These are phyloP conservation scores for Cercis canadensis DNA, from an alignment of 306 rosid genomes.

Conservation along the genomic window DNA sequence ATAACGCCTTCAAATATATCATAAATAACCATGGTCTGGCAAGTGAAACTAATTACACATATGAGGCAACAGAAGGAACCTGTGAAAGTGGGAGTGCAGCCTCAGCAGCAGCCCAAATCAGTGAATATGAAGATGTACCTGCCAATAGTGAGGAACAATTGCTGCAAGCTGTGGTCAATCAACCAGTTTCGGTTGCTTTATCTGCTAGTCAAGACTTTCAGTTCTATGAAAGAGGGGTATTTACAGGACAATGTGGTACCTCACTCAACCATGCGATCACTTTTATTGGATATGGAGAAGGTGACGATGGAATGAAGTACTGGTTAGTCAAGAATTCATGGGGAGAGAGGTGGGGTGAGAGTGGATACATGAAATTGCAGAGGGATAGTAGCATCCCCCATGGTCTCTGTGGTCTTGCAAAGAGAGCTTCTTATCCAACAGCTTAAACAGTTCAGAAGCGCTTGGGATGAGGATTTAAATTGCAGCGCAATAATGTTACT, in stretches of 20 bases:
- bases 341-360: conserved; percentile 29
- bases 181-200: conserved; percentile 21
- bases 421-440: too few relatives aligned
- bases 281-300: conserved; percentile 8
- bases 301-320: conserved; percentile 11
- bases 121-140: not conserved
- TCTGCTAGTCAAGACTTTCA: not conserved
- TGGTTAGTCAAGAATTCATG: conserved; percentile 33
- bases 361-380: conserved; percentile 23
- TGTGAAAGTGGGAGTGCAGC: not conserved
- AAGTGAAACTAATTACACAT: conserved; percentile 33
- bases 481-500: too few relatives aligned
- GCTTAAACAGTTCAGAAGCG: too few relatives aligned
- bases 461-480: too few relatives aligned
- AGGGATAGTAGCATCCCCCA: not conserved
- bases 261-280: conserved; percentile 7
- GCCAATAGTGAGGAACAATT: not conserved
- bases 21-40: conserved; percentile 19
- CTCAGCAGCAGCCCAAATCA: not conserved
- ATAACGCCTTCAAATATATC: conserved; percentile 16
- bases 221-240: not conserved
- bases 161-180: conserved; percentile 27
- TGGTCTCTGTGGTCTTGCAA: not conserved
- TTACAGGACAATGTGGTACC: not conserved
- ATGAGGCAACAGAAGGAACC: not conserved